Conservation (phyloP, 768 basidiomycete genomes). For the Panaeolus papilionaceus region DNA sequence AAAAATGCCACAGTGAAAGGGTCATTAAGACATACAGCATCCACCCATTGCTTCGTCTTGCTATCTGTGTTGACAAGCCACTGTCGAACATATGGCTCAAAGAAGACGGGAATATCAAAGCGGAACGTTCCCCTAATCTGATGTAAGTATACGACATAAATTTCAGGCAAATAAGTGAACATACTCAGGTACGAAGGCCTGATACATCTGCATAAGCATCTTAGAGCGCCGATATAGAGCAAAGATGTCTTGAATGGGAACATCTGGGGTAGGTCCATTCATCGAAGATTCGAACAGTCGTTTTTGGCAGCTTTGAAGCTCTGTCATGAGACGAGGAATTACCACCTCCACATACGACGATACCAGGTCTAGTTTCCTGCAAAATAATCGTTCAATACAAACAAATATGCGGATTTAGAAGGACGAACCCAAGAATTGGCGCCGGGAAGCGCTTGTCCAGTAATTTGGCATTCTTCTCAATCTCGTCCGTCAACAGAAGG, state of each 20-base stretch:
- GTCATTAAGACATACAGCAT: conserved; percentile 74
- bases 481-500: conserved; percentile 84
- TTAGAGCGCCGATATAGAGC: conserved; percentile 82
- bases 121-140: conserved; percentile 54
- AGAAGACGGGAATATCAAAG: conserved; percentile 79
- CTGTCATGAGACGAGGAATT: conserved; percentile 69
- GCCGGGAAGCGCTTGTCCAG: conserved; percentile 89
- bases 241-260: conserved; percentile 91
- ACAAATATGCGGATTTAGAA: conserved; percentile 12
- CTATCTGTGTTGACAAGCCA: conserved; percentile 91
- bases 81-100: conserved; percentile 85
- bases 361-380: conserved; percentile 76
- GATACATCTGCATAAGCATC: conserved; percentile 78
- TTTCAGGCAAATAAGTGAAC: conserved; percentile 32
- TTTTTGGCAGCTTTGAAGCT: conserved; percentile 73
- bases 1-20: conserved; percentile 43
- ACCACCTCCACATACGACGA: conserved; percentile 73
- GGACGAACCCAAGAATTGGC: conserved; percentile 73
- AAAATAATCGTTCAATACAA: conserved; percentile 12
- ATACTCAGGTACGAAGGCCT: conserved; percentile 82
- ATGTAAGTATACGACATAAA: conserved; percentile 6
- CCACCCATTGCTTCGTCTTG: conserved; percentile 94
- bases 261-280: conserved; percentile 87
- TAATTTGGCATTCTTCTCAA: conserved; percentile 84
- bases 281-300: conserved; percentile 81